Conservation (phyloP, 495 filamentous ascomycete genomes). For the Pseudoneurospora amorphoporcata region DNA sequence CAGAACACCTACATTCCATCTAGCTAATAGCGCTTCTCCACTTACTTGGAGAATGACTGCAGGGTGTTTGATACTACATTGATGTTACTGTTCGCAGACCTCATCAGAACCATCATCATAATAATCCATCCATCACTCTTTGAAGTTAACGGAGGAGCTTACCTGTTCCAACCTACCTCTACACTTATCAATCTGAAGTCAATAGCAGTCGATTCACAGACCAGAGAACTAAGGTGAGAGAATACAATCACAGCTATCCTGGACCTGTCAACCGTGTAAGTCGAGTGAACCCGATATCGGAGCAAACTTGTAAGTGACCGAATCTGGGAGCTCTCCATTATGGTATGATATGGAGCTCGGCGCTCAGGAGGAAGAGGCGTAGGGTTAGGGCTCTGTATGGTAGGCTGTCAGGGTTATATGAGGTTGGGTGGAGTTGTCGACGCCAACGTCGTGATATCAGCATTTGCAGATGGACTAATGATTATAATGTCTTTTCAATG, state of each 20-base stretch:
- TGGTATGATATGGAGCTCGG: neutral
- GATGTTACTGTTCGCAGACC: neutral
- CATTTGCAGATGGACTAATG: too few relatives aligned
- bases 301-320: neutral
- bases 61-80: neutral
- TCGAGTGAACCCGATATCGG: neutral
- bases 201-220: neutral
- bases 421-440: neutral
- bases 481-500: neutral
- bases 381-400: neutral
- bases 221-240: neutral
- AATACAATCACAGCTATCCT: neutral
- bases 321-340: neutral
- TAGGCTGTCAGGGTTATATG: neutral
- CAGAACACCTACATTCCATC: neutral
- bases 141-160: neutral
- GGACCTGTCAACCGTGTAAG: neutral
- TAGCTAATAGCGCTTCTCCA: neutral
- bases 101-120: neutral
- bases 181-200: neutral
- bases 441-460: neutral
- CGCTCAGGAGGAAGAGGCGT: neutral
- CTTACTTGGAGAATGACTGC: neutral
- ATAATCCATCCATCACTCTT: neutral
- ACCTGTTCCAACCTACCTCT: neutral